phyloP scores from a whole-genome alignment of 441 rosid genomes.

The Erodium texanum region DNA sequence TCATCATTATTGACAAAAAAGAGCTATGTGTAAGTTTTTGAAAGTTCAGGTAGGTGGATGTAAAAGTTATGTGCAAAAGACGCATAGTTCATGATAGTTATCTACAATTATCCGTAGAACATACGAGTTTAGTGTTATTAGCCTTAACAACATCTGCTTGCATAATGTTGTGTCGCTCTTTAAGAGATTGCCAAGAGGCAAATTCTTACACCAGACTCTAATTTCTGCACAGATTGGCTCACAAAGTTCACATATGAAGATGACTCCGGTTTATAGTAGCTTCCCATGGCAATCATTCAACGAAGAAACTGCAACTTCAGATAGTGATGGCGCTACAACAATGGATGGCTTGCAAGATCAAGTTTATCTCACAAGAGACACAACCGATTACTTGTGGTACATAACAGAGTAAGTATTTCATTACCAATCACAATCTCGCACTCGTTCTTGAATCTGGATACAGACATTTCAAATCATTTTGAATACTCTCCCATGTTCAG shows the following conservation, averaged over 20 bases:
- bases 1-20: too few relatives aligned
- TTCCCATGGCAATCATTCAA: not conserved
- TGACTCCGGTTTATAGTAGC: not conserved
- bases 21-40: too few relatives aligned
- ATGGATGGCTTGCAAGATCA: not conserved
- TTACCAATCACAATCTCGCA: not conserved
- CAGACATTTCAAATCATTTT: not conserved
- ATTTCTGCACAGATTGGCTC: conserved; percentile 57
- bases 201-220: too few relatives aligned
- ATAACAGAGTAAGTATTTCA: conserved; percentile 2
- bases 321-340: not conserved
- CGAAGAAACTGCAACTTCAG: not conserved
- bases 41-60: too few relatives aligned
- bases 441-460: too few relatives aligned
- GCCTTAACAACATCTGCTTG: not conserved
- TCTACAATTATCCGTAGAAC: too few relatives aligned
- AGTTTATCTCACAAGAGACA: conserved; percentile 4
- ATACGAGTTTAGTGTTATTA: not conserved
- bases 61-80: too few relatives aligned
- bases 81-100: too few relatives aligned
- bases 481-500: conserved; percentile 24
- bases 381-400: not conserved
- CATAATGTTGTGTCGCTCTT: too few relatives aligned
- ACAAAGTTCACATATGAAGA: conserved; percentile 26
- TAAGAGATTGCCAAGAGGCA: too few relatives aligned